Conservation (phyloP, 2,329 filamentous ascomycete species). For the Claviceps digitariae region DNA sequence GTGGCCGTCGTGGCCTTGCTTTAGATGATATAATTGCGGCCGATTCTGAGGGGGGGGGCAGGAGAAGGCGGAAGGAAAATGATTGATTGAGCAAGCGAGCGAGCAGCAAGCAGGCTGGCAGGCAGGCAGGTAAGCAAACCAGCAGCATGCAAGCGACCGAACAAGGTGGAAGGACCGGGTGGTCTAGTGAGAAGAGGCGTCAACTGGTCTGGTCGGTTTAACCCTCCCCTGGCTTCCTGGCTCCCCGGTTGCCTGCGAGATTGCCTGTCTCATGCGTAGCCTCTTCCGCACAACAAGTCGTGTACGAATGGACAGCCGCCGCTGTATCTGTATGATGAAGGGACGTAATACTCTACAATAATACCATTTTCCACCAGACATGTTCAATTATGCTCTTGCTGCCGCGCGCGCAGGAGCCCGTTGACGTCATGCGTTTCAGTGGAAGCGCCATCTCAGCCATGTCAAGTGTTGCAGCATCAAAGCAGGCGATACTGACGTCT, state of each 20-base stretch:
- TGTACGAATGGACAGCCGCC: background rate
- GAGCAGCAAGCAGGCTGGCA: background rate
- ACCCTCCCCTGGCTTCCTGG: too few species aligned
- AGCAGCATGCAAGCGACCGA: too few species aligned
- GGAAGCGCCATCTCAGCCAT: too few species aligned
- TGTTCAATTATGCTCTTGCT: background rate
- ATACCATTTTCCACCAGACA: too few species aligned
- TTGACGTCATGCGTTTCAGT: too few species aligned
- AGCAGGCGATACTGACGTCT: too few species aligned
- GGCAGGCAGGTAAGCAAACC: too few species aligned
- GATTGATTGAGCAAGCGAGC: background rate
- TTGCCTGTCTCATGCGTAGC: background rate
- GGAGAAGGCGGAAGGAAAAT: background rate
- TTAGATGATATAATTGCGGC: background rate
- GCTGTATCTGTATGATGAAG: background rate
- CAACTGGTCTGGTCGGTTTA: too few species aligned
- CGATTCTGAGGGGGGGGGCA: background rate
- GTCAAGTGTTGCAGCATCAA: too few species aligned
- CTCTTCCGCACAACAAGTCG: background rate
- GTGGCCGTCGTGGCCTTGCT: constrained; percentile 3
- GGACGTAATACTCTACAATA: background rate
- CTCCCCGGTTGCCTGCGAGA: too few species aligned
- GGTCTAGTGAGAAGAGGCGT: background rate
- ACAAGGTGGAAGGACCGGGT: too few species aligned
- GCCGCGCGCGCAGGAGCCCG: too few species aligned